Conservation (phyloP, 106 monocot genomes). For the Chionographis japonica region DNA sequence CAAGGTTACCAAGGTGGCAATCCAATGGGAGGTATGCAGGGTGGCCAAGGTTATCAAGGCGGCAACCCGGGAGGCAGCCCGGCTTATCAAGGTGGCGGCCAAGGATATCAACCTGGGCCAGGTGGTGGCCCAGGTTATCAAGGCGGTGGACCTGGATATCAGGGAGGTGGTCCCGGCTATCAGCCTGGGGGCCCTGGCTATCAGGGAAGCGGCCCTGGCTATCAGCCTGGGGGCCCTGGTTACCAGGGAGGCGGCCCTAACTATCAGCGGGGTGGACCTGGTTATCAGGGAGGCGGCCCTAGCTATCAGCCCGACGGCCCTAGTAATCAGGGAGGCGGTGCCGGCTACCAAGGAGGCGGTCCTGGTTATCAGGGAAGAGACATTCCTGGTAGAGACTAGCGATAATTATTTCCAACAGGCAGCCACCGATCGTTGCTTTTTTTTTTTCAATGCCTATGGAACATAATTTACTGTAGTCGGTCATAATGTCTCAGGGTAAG, state of each 20-base stretch:
- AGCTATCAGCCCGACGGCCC: slow-evolving; percentile 20
- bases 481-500: too few relatives aligned
- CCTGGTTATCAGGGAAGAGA: slow-evolving; percentile 28
- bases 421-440: too few relatives aligned
- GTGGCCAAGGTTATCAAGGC: slow-evolving; percentile 13
- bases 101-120: slow-evolving; percentile 11
- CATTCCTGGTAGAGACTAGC: slow-evolving; percentile 40
- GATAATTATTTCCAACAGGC: neutral
- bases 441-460: too few relatives aligned
- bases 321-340: neutral
- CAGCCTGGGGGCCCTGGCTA: slow-evolving; percentile 16
- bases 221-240: slow-evolving; percentile 1
- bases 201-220: slow-evolving; percentile 20
- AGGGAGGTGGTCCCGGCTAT: neutral
- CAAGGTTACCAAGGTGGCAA: slow-evolving; percentile 13
- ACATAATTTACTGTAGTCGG: too few relatives aligned
- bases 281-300: slow-evolving; percentile 16
- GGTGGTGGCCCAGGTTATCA: slow-evolving; percentile 17
- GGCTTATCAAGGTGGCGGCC: slow-evolving; percentile 1
- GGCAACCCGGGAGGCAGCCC: neutral
- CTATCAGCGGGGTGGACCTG: slow-evolving; percentile 11
- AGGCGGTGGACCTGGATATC: slow-evolving; percentile 12
- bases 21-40: slow-evolving; percentile 4
- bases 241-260: slow-evolving; percentile 10
- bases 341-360: slow-evolving; percentile 16